phyloP scores from a whole-genome alignment of 495 filamentous ascomycete genomes.

The Podospora sp. region DNA sequence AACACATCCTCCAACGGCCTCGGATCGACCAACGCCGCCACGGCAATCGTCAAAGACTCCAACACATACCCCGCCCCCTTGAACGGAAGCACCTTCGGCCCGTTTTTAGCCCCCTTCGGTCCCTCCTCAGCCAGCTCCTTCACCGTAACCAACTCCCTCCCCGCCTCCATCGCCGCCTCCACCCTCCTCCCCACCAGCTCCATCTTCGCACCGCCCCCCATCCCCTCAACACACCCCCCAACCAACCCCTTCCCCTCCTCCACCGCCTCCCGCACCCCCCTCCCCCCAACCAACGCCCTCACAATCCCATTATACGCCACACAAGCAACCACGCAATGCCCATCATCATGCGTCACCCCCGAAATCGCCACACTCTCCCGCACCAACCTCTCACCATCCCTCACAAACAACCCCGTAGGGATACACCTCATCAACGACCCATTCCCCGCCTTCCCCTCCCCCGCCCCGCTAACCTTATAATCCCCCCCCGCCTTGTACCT shows the following conservation, averaged over 20 bases:
- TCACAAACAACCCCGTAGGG: slow-evolving; percentile 30
- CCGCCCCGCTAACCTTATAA: slow-evolving; percentile 22
- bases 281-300: slow-evolving; percentile 26
- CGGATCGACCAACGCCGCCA: slow-evolving; percentile 36
- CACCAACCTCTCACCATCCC: slow-evolving; percentile 6
- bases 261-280: slow-evolving; percentile 22
- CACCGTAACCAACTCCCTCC: slow-evolving; percentile 19
- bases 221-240: slow-evolving; percentile 2
- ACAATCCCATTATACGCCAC: slow-evolving; percentile 32
- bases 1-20: slow-evolving; percentile 35
- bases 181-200: slow-evolving; percentile 21
- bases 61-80: slow-evolving; percentile 31
- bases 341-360: slow-evolving; percentile 32
- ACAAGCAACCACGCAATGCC: slow-evolving; percentile 26
- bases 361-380: slow-evolving; percentile 25
- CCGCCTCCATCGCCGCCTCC: slow-evolving; percentile 19
- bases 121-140: slow-evolving; percentile 32
- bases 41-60: slow-evolving; percentile 33
- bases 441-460: slow-evolving; percentile 32
- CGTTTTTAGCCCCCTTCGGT: slow-evolving; percentile 24
- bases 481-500: slow-evolving; percentile 23
- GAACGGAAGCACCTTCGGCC: slow-evolving; percentile 22
- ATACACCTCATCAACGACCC: slow-evolving; percentile 36
- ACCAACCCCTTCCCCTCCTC: slow-evolving; percentile 19
- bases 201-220: not conserved